A percentile compares a stretch with the other conserved stretches of the same genome.
Evolutionary conservation across 345 rosid species (phyloP).

Genomic region (Sisymbrium irio): DNA sequence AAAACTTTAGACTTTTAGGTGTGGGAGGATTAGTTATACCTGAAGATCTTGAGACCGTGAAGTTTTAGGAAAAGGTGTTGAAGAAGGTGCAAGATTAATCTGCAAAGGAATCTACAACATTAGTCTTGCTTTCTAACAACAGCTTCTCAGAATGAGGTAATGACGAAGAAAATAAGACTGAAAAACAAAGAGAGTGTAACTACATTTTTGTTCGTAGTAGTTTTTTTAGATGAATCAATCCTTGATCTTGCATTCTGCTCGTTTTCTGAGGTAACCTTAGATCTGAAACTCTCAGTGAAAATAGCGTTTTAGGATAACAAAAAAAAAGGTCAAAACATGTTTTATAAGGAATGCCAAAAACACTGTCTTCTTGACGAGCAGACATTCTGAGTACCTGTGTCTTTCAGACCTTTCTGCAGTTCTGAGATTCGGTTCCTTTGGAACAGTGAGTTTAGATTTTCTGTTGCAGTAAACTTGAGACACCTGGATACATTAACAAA

Average conservation of each 20-base stretch:
- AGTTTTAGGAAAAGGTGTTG: constrained; percentile 17
- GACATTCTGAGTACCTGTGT: constrained; percentile 9
- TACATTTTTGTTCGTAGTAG: constrained; percentile 18
- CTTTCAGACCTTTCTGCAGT: constrained; percentile 36
- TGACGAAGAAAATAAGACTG: background rate
- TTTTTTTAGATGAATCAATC: constrained; percentile 5
- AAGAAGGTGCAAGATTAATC: constrained; percentile 8
- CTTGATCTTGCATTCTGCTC: constrained; percentile 5
- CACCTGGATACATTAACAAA: background rate
- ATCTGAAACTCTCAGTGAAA: constrained; percentile 23
- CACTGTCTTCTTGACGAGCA: background rate
- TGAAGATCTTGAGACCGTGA: constrained; percentile 17
- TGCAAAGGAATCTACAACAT: constrained; percentile 2
- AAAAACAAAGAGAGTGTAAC: background rate
- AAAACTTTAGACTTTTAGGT: background rate
- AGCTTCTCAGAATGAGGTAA: constrained; percentile 6
- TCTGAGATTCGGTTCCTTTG: constrained; percentile 33
- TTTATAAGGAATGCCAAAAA: background rate
- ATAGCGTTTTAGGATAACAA: background rate
- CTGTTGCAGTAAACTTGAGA: constrained; percentile 11
- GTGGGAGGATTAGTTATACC: background rate
- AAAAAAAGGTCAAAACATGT: background rate
- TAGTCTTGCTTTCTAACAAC: background rate
- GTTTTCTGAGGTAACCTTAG: constrained; percentile 18
- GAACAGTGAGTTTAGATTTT: constrained; percentile 34